A percentile compares a stretch with the other conserved stretches of the same genome.
phyloP scores from a whole-genome alignment of 2,329 filamentous ascomycete genomes.

The Ophiostoma populinum region DNA sequence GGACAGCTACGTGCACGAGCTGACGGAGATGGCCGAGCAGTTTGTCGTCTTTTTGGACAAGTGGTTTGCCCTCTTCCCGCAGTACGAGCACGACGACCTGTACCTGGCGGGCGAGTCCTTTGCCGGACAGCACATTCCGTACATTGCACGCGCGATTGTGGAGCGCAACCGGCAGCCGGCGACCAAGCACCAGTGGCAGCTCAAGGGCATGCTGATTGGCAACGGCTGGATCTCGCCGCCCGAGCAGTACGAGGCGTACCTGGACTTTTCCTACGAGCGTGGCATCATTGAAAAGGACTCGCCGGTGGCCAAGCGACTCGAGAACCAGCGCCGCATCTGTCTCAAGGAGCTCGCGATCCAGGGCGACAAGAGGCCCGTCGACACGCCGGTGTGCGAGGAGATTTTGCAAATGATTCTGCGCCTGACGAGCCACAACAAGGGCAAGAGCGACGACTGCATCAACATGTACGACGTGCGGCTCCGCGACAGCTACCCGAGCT shows the following conservation, averaged over 20 bases:
- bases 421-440: constrained; percentile 35
- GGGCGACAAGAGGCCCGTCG: constrained; percentile 38
- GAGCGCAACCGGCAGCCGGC: constrained; percentile 58
- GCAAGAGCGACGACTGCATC: constrained; percentile 43
- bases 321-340: constrained; percentile 54
- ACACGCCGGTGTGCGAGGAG: constrained; percentile 53
- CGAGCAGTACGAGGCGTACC: constrained; percentile 80
- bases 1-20: constrained; percentile 67
- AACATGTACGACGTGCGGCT: constrained; percentile 98
- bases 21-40: constrained; percentile 76
- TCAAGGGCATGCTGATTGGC: constrained; percentile 78
- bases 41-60: constrained; percentile 82
- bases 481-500: constrained; percentile 61
- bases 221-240: constrained; percentile 92
- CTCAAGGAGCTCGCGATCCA: constrained; percentile 36
- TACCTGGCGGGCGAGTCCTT: constrained; percentile 95
- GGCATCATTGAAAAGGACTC: constrained; percentile 54
- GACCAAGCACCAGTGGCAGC: constrained; percentile 45
- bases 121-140: constrained; percentile 91
- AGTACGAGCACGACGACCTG: constrained; percentile 80
- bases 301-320: constrained; percentile 44
- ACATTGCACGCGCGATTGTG: constrained; percentile 82
- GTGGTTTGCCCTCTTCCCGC: constrained; percentile 78
- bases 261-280: constrained; percentile 64
- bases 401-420: constrained; percentile 59